Evolutionary conservation across 2,329 filamentous ascomycete species (phyloP).

Genomic region (Phaeosphaeriaceae sp.): DNA sequence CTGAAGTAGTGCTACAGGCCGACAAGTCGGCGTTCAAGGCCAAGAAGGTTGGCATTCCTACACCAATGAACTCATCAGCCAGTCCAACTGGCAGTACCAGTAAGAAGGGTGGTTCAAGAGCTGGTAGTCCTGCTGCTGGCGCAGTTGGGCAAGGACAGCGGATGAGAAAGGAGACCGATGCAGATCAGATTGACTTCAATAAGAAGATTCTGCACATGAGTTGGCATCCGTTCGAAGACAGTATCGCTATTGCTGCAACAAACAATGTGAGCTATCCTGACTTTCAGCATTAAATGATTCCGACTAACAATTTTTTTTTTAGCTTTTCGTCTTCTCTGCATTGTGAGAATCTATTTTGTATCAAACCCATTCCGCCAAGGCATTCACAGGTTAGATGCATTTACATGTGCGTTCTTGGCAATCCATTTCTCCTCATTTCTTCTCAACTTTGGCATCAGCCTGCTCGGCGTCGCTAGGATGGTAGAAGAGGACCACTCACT

Average conservation of each 20-base stretch:
- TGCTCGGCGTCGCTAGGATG: slow-evolving; percentile 36
- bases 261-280: slow-evolving; percentile 81
- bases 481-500: slow-evolving; percentile 35
- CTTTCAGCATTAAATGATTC: neutral
- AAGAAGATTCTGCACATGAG: slow-evolving; percentile 99
- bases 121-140: slow-evolving; percentile 81
- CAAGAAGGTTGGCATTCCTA: slow-evolving; percentile 98
- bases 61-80: slow-evolving; percentile 85
- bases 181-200: slow-evolving; percentile 99
- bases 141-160: slow-evolving; percentile 78
- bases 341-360: slow-evolving; percentile 48
- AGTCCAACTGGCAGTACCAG: slow-evolving; percentile 73
- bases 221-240: slow-evolving; percentile 99
- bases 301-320: slow-evolving; percentile 7
- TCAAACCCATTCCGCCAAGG: slow-evolving; percentile 31
- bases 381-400: slow-evolving; percentile 37
- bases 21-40: slow-evolving; percentile 99
- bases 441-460: slow-evolving; percentile 34
- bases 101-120: slow-evolving; percentile 88
- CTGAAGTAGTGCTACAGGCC: slow-evolving; percentile 94
- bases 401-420: slow-evolving; percentile 32
- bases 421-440: slow-evolving; percentile 37
- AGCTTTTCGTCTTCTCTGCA: slow-evolving; percentile 64
- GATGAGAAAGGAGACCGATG: slow-evolving; percentile 99
- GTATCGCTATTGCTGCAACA: slow-evolving; percentile 97